Evolutionary conservation across 352 stramenopile genomes (phyloP).

Genomic region (Poterioochromonas sp.): DNA sequence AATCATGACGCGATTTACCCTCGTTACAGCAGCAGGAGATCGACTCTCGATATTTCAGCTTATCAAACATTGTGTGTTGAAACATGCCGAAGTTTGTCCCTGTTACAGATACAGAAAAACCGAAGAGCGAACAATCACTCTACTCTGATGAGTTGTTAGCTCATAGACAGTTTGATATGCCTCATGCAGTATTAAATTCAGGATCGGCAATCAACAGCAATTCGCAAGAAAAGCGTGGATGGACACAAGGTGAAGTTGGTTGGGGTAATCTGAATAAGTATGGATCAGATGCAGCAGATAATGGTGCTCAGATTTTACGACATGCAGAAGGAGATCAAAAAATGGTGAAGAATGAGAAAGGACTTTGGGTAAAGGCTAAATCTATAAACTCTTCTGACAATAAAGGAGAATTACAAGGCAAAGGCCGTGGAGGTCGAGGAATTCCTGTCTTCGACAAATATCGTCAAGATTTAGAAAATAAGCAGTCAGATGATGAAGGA

Average conservation of each 20-base stretch:
- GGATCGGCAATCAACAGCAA: too few species aligned
- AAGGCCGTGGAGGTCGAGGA: neutral
- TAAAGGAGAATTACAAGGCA: neutral
- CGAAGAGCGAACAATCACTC: neutral
- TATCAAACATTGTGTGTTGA: too few species aligned
- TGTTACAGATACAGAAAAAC: constrained; percentile 11
- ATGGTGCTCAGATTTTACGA: neutral
- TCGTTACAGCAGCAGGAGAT: too few species aligned
- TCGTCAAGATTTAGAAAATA: neutral
- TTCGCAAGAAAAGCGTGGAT: constrained; percentile 15
- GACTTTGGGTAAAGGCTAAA: constrained; percentile 19
- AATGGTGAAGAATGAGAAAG: constrained; percentile 31
- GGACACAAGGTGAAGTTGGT: constrained; percentile 14
- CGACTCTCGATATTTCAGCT: too few species aligned
- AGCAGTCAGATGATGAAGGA: too few species aligned
- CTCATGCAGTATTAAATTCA: neutral
- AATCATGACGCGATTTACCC: too few species aligned
- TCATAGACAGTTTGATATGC: constrained; percentile 18
- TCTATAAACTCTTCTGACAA: neutral
- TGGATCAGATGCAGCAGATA: neutral
- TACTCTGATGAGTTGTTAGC: neutral
- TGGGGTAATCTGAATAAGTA: neutral
- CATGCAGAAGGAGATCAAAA: neutral
- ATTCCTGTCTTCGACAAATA: neutral
- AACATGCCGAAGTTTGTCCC: constrained; percentile 26